Percentiles rank a stretch among this genome's conserved stretches.
These are phyloP conservation scores for Ceratocystis papillata DNA, from an alignment of 2,329 filamentous ascomycete genomes.

Conservation along the genomic window DNA sequence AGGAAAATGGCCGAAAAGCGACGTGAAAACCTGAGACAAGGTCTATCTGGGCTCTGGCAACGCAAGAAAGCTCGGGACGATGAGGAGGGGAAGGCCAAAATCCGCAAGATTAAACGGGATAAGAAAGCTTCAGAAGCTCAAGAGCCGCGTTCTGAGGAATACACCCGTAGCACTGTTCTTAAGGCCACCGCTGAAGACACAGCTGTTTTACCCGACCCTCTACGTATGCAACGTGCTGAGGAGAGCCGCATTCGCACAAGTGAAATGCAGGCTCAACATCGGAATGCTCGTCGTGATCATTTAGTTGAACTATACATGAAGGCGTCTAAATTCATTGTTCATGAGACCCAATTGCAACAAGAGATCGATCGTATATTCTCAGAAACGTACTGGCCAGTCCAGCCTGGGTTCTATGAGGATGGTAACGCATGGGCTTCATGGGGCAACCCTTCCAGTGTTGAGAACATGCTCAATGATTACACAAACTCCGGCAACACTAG, in stretches of 20 bases:
- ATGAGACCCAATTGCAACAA: slow-evolving; percentile 61
- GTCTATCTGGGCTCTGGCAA: slow-evolving; percentile 56
- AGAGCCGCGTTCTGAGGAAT: slow-evolving; percentile 62
- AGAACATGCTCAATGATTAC: slow-evolving; percentile 36
- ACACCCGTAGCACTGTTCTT: slow-evolving; percentile 60
- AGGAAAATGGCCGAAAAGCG: slow-evolving; percentile 60
- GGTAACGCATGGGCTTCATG: slow-evolving; percentile 45
- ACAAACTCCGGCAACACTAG: slow-evolving; percentile 16
- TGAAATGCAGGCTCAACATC: slow-evolving; percentile 40
- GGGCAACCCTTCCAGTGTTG: slow-evolving; percentile 38
- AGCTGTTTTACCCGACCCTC: slow-evolving; percentile 49
- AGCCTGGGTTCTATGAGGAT: slow-evolving; percentile 29
- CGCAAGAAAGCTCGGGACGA: slow-evolving; percentile 46
- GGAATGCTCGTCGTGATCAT: slow-evolving; percentile 53
- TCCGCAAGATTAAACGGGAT: slow-evolving; percentile 39
- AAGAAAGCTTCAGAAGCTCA: slow-evolving; percentile 47
- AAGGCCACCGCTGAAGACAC: slow-evolving; percentile 40
- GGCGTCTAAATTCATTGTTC: slow-evolving; percentile 75
- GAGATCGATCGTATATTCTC: slow-evolving; percentile 69
- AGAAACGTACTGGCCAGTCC: slow-evolving; percentile 43
- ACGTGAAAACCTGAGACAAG: slow-evolving; percentile 59
- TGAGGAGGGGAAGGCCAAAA: slow-evolving; percentile 33
- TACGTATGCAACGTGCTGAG: slow-evolving; percentile 46
- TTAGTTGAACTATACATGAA: slow-evolving; percentile 85
- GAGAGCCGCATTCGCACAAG: slow-evolving; percentile 35